phyloP scores from a whole-genome alignment of 1,139 yeast genomes.

The Hanseniaspora sp. region DNA sequence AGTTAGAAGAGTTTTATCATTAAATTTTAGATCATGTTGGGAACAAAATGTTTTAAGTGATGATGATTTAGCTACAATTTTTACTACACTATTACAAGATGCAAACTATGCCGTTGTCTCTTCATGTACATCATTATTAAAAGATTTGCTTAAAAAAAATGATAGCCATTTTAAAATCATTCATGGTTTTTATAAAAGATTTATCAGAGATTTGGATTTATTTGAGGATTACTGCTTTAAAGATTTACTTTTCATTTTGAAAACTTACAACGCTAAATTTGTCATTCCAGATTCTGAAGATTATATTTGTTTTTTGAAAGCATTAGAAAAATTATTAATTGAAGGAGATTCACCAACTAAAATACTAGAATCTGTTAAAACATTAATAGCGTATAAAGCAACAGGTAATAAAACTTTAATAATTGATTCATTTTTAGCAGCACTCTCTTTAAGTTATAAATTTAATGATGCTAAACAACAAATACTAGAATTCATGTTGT shows the following conservation, averaged over 20 bases:
- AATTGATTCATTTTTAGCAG: neutral
- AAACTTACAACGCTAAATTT: slow-evolving; percentile 54
- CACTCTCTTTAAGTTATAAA: neutral
- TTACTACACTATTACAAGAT: slow-evolving; percentile 52
- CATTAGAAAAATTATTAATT: slow-evolving; percentile 9
- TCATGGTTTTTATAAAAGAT: slow-evolving; percentile 60
- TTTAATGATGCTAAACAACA: neutral
- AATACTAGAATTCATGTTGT: slow-evolving; percentile 32
- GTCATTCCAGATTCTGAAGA: slow-evolving; percentile 30
- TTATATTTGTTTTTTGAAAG: neutral
- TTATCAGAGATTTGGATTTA: slow-evolving; percentile 42
- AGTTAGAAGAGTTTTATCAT: slow-evolving; percentile 72
- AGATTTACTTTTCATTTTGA: slow-evolving; percentile 48
- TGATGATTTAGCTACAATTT: slow-evolving; percentile 39
- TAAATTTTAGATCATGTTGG: slow-evolving; percentile 60
- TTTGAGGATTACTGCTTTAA: slow-evolving; percentile 75
- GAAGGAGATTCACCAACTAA: slow-evolving; percentile 3
- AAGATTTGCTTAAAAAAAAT: slow-evolving; percentile 41
- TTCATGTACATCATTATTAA: slow-evolving; percentile 51
- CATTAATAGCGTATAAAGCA: neutral
- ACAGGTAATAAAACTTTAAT: neutral
- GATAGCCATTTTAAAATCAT: slow-evolving; percentile 43
- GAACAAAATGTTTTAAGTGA: slow-evolving; percentile 32
- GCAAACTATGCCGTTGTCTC: slow-evolving; percentile 56
- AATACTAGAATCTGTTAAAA: neutral